Evolutionary conservation across 768 basidiomycete genomes (phyloP).

Genomic region (Tylopilus sp.): DNA sequence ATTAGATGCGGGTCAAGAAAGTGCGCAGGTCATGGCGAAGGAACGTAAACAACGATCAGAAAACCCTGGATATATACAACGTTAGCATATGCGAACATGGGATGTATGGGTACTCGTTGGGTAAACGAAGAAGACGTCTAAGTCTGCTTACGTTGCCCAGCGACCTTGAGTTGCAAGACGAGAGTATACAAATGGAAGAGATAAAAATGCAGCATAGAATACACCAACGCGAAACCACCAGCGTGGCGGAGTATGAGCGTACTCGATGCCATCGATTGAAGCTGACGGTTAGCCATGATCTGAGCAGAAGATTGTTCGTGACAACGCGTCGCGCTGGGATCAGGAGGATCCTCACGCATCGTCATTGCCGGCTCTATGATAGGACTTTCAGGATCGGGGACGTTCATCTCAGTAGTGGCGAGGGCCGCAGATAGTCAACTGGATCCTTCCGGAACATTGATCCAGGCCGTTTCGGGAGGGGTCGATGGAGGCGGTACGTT

Average conservation of each 20-base stretch:
- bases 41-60: slow-evolving; percentile 28
- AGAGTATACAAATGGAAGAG: slow-evolving; percentile 42
- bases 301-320: slow-evolving; percentile 20
- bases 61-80: slow-evolving; percentile 30
- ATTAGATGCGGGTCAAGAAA: slow-evolving; percentile 32
- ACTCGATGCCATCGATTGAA: slow-evolving; percentile 23
- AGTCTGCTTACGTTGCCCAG: slow-evolving; percentile 27
- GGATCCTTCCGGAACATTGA: slow-evolving; percentile 23
- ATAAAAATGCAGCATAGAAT: slow-evolving; percentile 43
- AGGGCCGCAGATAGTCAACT: slow-evolving; percentile 31
- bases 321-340: slow-evolving; percentile 19
- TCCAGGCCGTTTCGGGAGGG: slow-evolving; percentile 30
- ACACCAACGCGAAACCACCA: slow-evolving; percentile 34
- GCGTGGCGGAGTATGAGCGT: slow-evolving; percentile 31
- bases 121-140: slow-evolving; percentile 16
- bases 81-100: slow-evolving; percentile 23
- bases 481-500: slow-evolving; percentile 34
- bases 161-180: slow-evolving; percentile 35
- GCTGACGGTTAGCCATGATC: slow-evolving; percentile 20
- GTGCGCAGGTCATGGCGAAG: slow-evolving; percentile 7
- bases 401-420: slow-evolving; percentile 16
- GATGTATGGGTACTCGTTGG: slow-evolving; percentile 6
- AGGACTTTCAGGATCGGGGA: slow-evolving; percentile 13
- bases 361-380: slow-evolving; percentile 27
- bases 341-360: slow-evolving; percentile 18